These are phyloP conservation scores for Rhizopogon sp. DNA, from an alignment of 768 basidiomycete species.

Conservation along the genomic window DNA sequence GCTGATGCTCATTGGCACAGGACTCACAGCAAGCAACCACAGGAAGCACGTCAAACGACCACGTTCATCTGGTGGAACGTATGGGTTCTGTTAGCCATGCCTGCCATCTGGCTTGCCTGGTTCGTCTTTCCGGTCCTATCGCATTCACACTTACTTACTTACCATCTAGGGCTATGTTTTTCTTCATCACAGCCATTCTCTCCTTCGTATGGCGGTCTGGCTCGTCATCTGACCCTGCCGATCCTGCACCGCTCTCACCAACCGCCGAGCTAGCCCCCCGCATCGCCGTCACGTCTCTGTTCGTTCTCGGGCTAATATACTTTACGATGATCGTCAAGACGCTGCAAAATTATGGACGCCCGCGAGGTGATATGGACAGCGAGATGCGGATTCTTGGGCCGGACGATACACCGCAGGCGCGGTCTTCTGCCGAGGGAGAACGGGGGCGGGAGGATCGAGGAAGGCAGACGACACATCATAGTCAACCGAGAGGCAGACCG, in stretches of 20 bases:
- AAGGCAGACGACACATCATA: not conserved
- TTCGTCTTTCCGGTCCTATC: conserved; percentile 17
- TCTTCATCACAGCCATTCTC: conserved; percentile 58
- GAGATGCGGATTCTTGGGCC: not conserved
- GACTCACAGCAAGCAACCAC: not conserved
- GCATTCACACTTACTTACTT: not conserved
- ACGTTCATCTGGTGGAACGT: conserved; percentile 57
- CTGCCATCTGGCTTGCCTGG: conserved; percentile 71
- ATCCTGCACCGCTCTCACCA: conserved; percentile 31
- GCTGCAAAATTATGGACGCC: conserved; percentile 51
- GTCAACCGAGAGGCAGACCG: conserved; percentile 1
- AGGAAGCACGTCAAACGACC: conserved; percentile 56
- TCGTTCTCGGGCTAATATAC: conserved; percentile 57
- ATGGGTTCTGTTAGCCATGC: conserved; percentile 64
- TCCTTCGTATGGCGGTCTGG: conserved; percentile 66
- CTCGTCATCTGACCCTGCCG: conserved; percentile 33
- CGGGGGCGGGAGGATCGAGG: conserved; percentile 3
- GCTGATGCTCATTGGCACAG: not conserved
- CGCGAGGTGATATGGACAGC: not conserved
- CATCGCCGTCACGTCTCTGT: conserved; percentile 47
- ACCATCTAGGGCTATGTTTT: conserved; percentile 53
- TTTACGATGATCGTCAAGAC: conserved; percentile 58
- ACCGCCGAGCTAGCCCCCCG: conserved; percentile 45
- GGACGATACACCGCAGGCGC: not conserved
- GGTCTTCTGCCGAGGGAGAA: not conserved